A percentile compares a stretch with the other conserved stretches of the same genome.
Conservation (phyloP, 139 green algal genomes). For the Desmodesmus armatus region DNA sequence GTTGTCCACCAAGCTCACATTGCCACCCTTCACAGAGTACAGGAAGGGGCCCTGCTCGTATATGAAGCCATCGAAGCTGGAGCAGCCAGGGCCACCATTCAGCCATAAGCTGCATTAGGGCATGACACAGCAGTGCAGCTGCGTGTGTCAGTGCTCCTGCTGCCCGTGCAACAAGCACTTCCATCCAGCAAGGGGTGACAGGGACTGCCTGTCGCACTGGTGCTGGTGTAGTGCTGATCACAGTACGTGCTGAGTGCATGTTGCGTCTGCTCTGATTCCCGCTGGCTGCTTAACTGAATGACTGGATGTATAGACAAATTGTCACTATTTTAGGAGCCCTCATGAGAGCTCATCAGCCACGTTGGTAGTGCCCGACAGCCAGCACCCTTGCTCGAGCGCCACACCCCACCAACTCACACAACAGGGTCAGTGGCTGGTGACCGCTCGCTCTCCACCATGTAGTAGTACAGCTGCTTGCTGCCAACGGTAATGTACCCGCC, state of each 20-base stretch:
- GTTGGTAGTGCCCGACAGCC: background rate
- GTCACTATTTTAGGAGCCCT: background rate
- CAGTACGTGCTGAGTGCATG: background rate
- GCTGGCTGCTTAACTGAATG: background rate
- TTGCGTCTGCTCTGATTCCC: no score
- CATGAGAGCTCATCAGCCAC: background rate
- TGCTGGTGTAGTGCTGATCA: background rate
- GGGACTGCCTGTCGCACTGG: background rate
- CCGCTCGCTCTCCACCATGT: constrained; percentile 50
- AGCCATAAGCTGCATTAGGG: constrained; percentile 52
- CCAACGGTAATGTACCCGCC: constrained; percentile 50
- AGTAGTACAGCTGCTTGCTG: constrained; percentile 56
- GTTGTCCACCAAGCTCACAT: constrained; percentile 13
- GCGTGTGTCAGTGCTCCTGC: background rate
- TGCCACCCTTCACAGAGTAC: background rate
- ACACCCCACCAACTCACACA: background rate
- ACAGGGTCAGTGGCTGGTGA: constrained; percentile 36
- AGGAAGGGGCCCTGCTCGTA: constrained; percentile 35
- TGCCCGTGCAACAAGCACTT: background rate
- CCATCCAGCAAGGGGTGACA: background rate
- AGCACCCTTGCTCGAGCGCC: background rate
- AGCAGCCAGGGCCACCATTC: constrained; percentile 45
- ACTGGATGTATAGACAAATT: background rate
- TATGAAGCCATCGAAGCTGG: constrained; percentile 44
- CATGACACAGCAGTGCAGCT: constrained; percentile 35